phyloP scores from a whole-genome alignment of 169 alveolate genomes.

The Cryptosporidium tyzzeri region DNA sequence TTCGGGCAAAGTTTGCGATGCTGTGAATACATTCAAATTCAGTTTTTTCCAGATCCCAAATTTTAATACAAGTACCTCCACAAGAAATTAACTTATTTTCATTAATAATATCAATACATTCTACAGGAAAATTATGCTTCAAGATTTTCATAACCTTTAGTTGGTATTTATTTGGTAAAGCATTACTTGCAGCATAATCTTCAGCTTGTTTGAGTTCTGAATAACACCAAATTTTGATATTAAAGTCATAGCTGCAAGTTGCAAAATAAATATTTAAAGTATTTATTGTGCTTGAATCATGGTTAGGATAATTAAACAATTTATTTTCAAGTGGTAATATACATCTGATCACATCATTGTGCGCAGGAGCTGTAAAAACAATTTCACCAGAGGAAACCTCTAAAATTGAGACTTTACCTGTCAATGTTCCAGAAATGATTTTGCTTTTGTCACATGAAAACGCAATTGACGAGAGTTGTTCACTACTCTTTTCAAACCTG shows the following conservation, averaged over 20 bases:
- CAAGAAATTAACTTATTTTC: conserved; percentile 17
- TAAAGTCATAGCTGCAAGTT: conserved; percentile 62
- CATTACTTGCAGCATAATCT: not conserved
- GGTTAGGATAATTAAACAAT: not conserved
- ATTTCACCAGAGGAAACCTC: conserved; percentile 36
- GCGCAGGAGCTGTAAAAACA: conserved; percentile 3
- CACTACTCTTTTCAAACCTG: conserved; percentile 23
- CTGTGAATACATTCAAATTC: conserved; percentile 2
- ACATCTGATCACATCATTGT: conserved; percentile 28
- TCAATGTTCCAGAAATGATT: conserved; percentile 31
- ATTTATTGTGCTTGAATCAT: not conserved
- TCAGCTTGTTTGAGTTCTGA: not conserved
- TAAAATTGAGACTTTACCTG: conserved; percentile 40
- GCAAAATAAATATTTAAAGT: conserved; percentile 13
- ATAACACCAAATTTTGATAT: conserved; percentile 52
- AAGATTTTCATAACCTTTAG: conserved; percentile 1
- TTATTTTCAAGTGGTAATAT: conserved; percentile 24
- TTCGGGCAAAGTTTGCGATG: conserved; percentile 33
- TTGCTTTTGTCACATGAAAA: conserved; percentile 58
- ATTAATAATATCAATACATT: conserved; percentile 29
- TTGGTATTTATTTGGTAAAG: not conserved
- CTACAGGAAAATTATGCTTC: conserved; percentile 43
- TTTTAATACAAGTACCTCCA: conserved; percentile 58
- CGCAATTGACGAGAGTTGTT: conserved; percentile 4
- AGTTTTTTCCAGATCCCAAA: conserved; percentile 29